Percentiles rank a stretch among this genome's conserved stretches.
Evolutionary conservation across 73 alveolate species (phyloP).

Genomic region (Paramecium biaurelia): DNA sequence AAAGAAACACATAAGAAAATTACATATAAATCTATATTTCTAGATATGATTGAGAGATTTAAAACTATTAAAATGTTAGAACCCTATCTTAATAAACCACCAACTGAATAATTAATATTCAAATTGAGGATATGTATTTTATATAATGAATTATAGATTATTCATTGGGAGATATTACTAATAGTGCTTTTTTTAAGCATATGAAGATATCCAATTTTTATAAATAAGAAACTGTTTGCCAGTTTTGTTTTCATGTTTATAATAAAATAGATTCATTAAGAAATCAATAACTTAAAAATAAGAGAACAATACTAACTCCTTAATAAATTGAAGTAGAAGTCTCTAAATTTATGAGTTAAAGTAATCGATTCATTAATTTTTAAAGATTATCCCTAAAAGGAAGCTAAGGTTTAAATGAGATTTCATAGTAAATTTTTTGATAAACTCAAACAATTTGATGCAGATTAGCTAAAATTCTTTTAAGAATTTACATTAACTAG

Average conservation of each 20-base stretch:
- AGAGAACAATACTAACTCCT: neutral
- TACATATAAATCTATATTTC: slow-evolving; percentile 47
- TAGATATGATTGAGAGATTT: slow-evolving; percentile 60
- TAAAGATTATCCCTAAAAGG: neutral
- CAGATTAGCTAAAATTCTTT: slow-evolving; percentile 28
- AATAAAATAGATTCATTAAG: slow-evolving; percentile 52
- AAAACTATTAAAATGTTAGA: slow-evolving; percentile 41
- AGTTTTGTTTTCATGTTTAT: slow-evolving; percentile 49
- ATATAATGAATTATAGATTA: neutral
- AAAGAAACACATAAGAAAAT: slow-evolving; percentile 36
- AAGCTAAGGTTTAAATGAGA: neutral
- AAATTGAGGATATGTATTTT: slow-evolving; percentile 54
- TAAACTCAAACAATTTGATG: slow-evolving; percentile 46
- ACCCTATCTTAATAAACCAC: neutral
- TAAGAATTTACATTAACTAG: slow-evolving; percentile 12
- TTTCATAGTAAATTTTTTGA: neutral
- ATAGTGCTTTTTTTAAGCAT: slow-evolving; percentile 43
- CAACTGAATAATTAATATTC: slow-evolving; percentile 57
- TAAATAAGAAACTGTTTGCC: slow-evolving; percentile 35
- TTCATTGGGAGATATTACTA: slow-evolving; percentile 47
- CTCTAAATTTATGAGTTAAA: neutral
- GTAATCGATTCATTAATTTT: neutral
- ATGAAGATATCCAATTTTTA: slow-evolving; percentile 48
- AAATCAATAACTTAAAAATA: neutral
- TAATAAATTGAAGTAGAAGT: slow-evolving; percentile 26